Conservation (phyloP, 139 green algal species). For the Chlamydomonas sp. region DNA sequence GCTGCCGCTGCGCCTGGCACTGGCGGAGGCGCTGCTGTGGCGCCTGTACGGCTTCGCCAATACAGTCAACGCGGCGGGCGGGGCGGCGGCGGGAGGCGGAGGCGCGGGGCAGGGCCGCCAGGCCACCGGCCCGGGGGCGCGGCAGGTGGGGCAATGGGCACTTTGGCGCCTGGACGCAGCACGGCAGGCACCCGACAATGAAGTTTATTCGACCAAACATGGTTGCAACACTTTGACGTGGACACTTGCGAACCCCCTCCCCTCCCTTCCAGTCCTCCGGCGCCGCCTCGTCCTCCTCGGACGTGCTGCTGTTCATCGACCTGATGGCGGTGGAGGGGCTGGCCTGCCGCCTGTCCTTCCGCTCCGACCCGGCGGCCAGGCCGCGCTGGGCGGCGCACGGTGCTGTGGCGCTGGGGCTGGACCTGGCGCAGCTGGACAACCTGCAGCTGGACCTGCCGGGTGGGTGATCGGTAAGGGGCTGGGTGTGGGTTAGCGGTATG, state of each 20-base stretch:
- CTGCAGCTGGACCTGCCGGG: constrained; percentile 73
- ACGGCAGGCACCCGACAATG: too few species aligned
- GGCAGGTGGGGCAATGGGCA: too few species aligned
- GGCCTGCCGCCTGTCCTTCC: constrained; percentile 73
- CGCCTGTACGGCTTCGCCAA: constrained; percentile 12
- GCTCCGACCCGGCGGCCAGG: constrained; percentile 58
- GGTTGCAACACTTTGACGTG: background rate
- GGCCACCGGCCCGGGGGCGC: too few species aligned
- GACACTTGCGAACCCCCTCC: background rate
- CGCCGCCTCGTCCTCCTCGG: constrained; percentile 20
- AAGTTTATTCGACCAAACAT: too few species aligned
- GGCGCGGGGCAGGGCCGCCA: background rate
- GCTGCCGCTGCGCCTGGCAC: constrained; percentile 55
- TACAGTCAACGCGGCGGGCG: background rate
- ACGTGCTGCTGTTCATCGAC: constrained; percentile 68
- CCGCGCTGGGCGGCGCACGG: constrained; percentile 58
- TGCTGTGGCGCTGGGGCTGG: constrained; percentile 61
- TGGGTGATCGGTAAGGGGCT: background rate
- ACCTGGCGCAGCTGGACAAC: constrained; percentile 84
- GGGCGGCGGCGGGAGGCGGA: constrained; percentile 1
- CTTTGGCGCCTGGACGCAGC: too few species aligned
- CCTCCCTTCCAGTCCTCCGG: background rate
- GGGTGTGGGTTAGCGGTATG: too few species aligned
- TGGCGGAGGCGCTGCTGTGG: constrained; percentile 79
- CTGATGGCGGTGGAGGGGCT: constrained; percentile 71